phyloP scores from a whole-genome alignment of 148 eudicot species.

The Rhododendron mucronatum region DNA sequence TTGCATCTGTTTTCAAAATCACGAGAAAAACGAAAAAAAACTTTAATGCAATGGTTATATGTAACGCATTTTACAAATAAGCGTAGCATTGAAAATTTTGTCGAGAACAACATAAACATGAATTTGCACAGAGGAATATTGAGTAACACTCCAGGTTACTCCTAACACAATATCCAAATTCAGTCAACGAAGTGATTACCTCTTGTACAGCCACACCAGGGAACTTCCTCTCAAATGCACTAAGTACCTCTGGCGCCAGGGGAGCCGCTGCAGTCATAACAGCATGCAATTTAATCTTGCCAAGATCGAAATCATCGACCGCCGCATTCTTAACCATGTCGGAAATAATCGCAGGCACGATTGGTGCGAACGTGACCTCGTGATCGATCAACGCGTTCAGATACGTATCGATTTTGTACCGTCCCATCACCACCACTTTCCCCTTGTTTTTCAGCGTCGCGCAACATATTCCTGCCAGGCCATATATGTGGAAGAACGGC shows the following conservation, averaged over 20 bases:
- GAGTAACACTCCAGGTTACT: too few relatives aligned
- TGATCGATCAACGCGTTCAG: slow-evolving; percentile 51
- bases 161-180: neutral
- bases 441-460: slow-evolving; percentile 84
- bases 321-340: slow-evolving; percentile 64
- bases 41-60: too few relatives aligned
- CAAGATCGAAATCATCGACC: slow-evolving; percentile 74
- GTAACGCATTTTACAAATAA: too few relatives aligned
- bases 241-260: slow-evolving; percentile 78
- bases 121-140: too few relatives aligned
- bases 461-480: slow-evolving; percentile 78
- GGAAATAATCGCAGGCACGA: slow-evolving; percentile 84
- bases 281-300: slow-evolving; percentile 54
- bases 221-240: slow-evolving; percentile 67
- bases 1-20: too few relatives aligned
- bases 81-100: too few relatives aligned
- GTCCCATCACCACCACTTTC: slow-evolving; percentile 80
- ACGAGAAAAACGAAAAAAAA: too few relatives aligned
- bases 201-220: slow-evolving; percentile 82
- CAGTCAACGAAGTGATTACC: slow-evolving; percentile 29
- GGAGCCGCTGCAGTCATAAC: slow-evolving; percentile 99
- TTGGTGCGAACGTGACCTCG: slow-evolving; percentile 76
- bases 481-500: slow-evolving; percentile 94
- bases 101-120: too few relatives aligned
- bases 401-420: slow-evolving; percentile 66